Base-by-base conservation (phyloP, 805 yeast species). In the Cyberlindnera mycetangii region DNA sequence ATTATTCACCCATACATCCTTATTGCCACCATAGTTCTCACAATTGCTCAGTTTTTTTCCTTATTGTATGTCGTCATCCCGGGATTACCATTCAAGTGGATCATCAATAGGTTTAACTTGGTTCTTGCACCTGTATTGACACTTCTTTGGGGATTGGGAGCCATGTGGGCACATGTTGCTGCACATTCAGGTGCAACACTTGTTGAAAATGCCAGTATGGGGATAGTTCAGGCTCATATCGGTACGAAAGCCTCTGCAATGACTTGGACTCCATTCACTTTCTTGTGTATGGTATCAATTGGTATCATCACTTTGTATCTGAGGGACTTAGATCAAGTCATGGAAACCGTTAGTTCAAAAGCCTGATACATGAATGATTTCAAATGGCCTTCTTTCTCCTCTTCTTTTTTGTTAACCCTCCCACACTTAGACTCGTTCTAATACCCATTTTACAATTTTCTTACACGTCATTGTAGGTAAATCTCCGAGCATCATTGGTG, bases 111-210 rank as follows among this genome's bases (percentile, higher is more conserved):
- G 41, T 53, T 55, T 21, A 58, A 54, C 41, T 56, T 67, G 47
- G 52, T 54, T 5, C 47, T 74, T 21, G 62, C 74, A 16, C 60
- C 69, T 0, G 47, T 65, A 0, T 52, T 69, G 37, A 66, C 71
- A 5, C 56, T 81, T 3, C 34, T 80, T 2, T 81, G 85, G 84
- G 86, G 85, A 0, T 61, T 80, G 22, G 85, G 85, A 2, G 69
- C 85, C 1, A 79, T 81, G 76, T 73, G 85, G 68, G 73, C 74
- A 39, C 80, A 78, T 53, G 78, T 81, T 40, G 83, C 84, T 0
- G 69, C 72, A 0, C 66, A 65, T 31, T 64, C 81, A 3, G 70
- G 76, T 5, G 53, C 57, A 7, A 52, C 58, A n/a, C 55, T 81
- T 25, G 69, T 78, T 0, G 71, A 72, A 3, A 61, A 67, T 1